phyloP scores from a whole-genome alignment of 192 early-diverging fungal genomes.

The Entomortierella lignicola region DNA sequence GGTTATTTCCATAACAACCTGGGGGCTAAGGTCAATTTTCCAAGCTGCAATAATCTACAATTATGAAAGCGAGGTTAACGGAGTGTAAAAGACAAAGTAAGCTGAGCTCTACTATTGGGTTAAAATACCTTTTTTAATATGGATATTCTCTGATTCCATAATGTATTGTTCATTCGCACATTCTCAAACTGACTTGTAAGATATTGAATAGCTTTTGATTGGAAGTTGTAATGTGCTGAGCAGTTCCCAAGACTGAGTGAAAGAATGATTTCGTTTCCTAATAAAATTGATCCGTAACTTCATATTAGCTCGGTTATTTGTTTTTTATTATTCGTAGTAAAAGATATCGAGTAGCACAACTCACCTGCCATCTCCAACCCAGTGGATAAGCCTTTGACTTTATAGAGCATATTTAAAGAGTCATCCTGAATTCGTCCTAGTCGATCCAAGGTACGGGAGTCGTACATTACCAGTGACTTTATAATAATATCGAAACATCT shows the following conservation, averaged over 20 bases:
- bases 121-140: slow-evolving; percentile 26
- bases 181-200: slow-evolving; percentile 39
- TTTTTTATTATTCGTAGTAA: not conserved
- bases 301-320: not conserved
- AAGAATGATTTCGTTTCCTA: slow-evolving; percentile 52
- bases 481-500: slow-evolving; percentile 43
- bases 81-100: not conserved
- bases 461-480: slow-evolving; percentile 15
- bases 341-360: not conserved
- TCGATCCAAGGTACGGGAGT: slow-evolving; percentile 1
- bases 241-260: slow-evolving; percentile 34
- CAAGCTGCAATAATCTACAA: slow-evolving; percentile 27
- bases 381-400: slow-evolving; percentile 1
- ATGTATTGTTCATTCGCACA: slow-evolving; percentile 1
- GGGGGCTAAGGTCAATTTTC: slow-evolving; percentile 15
- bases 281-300: not conserved
- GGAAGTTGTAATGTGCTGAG: slow-evolving; percentile 25
- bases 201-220: slow-evolving; percentile 34
- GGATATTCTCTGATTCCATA: slow-evolving; percentile 10
- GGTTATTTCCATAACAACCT: slow-evolving; percentile 10
- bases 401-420: slow-evolving; percentile 9
- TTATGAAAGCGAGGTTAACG: too few relatives aligned
- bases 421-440: slow-evolving; percentile 9
- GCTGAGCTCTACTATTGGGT: not conserved
- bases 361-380: slow-evolving; percentile 6